These are phyloP conservation scores for Pisolithus sp. DNA, from an alignment of 768 basidiomycete genomes.

Conservation along the genomic window DNA sequence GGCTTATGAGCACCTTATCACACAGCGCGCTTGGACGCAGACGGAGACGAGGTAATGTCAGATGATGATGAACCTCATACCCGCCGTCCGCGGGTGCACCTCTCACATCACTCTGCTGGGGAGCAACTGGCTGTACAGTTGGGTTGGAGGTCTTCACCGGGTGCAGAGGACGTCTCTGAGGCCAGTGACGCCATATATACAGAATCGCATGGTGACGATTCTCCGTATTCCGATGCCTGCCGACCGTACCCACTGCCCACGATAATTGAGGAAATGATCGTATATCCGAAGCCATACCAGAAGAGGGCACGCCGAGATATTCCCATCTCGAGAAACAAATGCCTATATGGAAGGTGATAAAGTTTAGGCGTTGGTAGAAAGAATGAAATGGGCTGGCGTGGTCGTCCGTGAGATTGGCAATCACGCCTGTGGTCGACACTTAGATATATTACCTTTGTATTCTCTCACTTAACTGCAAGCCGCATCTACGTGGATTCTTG, in stretches of 20 bases:
- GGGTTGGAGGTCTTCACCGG: constrained; percentile 18
- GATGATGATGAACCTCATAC: constrained; percentile 55
- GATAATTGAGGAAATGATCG: constrained; percentile 47
- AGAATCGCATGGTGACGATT: constrained; percentile 15
- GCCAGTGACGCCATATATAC: constrained; percentile 10
- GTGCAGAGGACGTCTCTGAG: constrained; percentile 16
- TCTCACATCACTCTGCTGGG: constrained; percentile 13
- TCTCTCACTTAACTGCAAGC: too few species aligned
- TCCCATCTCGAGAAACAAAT: constrained; percentile 24
- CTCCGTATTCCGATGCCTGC: constrained; percentile 8
- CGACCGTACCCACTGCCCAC: constrained; percentile 48
- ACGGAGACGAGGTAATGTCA: constrained; percentile 58
- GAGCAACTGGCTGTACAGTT: constrained; percentile 26
- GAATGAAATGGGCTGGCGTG: too few species aligned
- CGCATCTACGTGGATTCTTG: too few species aligned
- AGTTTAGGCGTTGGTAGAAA: neutral
- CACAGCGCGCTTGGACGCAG: constrained; percentile 35
- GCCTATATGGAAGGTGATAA: constrained; percentile 25
- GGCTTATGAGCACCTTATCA: constrained; percentile 3
- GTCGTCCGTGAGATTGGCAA: too few species aligned
- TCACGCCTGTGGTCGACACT: too few species aligned
- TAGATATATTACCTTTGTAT: too few species aligned
- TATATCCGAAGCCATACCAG: constrained; percentile 9
- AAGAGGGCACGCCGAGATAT: constrained; percentile 8
- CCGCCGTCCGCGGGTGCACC: constrained; percentile 40